Evolutionary conservation across 208 protist genomes (phyloP), one percentile per base, ranked within the genome.

Genomic region (Porcisia hertigi): DNA sequence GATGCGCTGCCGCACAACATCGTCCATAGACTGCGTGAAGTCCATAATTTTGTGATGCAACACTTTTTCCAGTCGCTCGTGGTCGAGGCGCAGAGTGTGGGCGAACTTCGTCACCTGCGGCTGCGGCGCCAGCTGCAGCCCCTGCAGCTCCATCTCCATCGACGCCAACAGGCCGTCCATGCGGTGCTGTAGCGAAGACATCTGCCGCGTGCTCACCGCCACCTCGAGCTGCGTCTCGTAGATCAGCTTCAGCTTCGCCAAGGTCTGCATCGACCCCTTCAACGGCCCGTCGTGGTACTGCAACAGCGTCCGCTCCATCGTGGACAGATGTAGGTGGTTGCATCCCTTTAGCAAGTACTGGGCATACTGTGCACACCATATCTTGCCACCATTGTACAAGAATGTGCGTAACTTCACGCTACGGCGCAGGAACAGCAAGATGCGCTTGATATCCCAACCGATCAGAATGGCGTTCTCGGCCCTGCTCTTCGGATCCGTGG

Each of bases 281-380:
- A 86, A 69, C 7, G 92, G 88, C 12, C 86, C 86, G n/a, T 88
- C 91, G 83, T 95, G 89, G 76, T 92, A 97, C 76, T 94, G 89
- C 79, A 96, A 73, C 36, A 95, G 76, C 36, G 94, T 94, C 8
- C 92, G 87, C 81, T 97, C 94, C 86, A 97, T 94, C 47, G 87
- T 93, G 47, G 85, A 82, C 14, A 96, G 82, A 78, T 94, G 87
- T 53, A 88, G 65, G 83, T 95, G 85, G 73, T 94, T 95, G 77
- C 95, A 97, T 20, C 94, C 94, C 52, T 88, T 88, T 55, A 97
- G 75, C 16, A 98, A 85, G 85, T 97, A 98, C 89, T 98, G 92
- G 6, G 94, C 94, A 82, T 97, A 97, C 85, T 97, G 94, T 58
- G 92, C 91, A 75, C 94, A 97, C 94, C 95, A 98, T 36, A 97